Conservation (phyloP, 805 yeast species). For the Nakazawaea peltata region DNA sequence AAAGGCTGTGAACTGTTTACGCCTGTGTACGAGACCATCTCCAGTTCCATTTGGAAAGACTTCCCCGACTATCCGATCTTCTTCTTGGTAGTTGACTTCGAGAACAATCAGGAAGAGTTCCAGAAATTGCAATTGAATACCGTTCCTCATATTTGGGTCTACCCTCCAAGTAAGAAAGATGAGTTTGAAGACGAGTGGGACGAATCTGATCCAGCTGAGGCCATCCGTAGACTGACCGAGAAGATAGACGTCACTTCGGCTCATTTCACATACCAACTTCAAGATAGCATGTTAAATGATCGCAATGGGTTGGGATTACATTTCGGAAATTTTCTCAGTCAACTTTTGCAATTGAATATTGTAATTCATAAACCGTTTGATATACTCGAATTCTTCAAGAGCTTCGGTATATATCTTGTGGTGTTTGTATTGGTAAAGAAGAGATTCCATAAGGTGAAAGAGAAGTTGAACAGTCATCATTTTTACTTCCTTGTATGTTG, state of each 20-base stretch:
- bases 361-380: conserved; percentile 36
- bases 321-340: conserved; percentile 47
- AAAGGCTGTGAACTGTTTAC: conserved; percentile 36
- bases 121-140: conserved; percentile 32
- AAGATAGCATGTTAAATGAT: conserved; percentile 17
- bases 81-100: conserved; percentile 45
- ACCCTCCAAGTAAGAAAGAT: conserved; percentile 30
- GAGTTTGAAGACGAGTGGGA: conserved; percentile 19
- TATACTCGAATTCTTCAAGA: conserved; percentile 29
- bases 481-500: conserved; percentile 6
- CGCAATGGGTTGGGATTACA: conserved; percentile 29
- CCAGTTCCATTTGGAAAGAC: conserved; percentile 34
- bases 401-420: conserved; percentile 37
- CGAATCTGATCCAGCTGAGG: conserved; percentile 13
- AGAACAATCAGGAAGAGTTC: conserved; percentile 32
- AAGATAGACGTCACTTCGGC: conserved; percentile 14
- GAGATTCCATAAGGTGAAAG: conserved; percentile 26
- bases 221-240: conserved; percentile 10
- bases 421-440: conserved; percentile 41
- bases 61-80: conserved; percentile 32
- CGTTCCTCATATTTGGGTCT: conserved; percentile 63
- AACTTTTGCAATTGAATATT: conserved; percentile 34
- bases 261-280: conserved; percentile 17
- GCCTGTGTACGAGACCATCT: conserved; percentile 30
- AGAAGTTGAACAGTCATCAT: conserved; percentile 9